Evolutionary conservation across 768 basidiomycete genomes (phyloP).

Genomic region (Amylocystis lapponica): DNA sequence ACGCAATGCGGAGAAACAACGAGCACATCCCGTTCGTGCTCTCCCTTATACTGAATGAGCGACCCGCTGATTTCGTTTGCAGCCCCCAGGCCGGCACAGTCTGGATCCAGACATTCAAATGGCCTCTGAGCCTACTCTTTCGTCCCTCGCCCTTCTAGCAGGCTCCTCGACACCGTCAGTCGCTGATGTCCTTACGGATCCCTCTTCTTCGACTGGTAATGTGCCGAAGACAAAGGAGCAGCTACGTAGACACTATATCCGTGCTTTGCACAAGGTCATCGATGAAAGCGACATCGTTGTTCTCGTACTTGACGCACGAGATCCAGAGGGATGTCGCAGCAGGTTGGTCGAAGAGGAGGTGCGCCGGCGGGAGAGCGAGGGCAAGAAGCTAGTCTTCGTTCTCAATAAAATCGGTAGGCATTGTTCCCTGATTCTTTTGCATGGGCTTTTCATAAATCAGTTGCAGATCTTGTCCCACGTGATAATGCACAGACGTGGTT

Average conservation of each 20-base stretch:
- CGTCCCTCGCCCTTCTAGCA: slow-evolving; percentile 51
- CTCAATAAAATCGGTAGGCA: slow-evolving; percentile 92
- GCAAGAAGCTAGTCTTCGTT: slow-evolving; percentile 90
- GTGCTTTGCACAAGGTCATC: slow-evolving; percentile 84
- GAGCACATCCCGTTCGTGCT: slow-evolving; percentile 4
- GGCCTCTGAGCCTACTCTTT: slow-evolving; percentile 69
- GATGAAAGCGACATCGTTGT: slow-evolving; percentile 90
- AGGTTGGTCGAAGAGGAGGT: slow-evolving; percentile 94
- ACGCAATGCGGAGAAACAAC: slow-evolving; percentile 44
- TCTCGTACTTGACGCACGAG: slow-evolving; percentile 87
- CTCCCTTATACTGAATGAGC: neutral
- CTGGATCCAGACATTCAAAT: slow-evolving; percentile 56
- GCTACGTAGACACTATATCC: slow-evolving; percentile 65
- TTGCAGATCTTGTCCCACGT: slow-evolving; percentile 79
- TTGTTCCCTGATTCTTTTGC: neutral
- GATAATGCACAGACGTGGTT: slow-evolving; percentile 89
- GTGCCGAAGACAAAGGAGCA: slow-evolving; percentile 60
- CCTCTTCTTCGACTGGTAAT: slow-evolving; percentile 26
- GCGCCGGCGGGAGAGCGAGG: slow-evolving; percentile 73
- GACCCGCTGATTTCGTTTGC: neutral
- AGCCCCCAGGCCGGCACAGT: slow-evolving; percentile 13
- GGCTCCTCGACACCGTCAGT: slow-evolving; percentile 23
- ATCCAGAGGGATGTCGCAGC: slow-evolving; percentile 92
- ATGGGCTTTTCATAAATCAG: neutral
- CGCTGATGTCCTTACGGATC: slow-evolving; percentile 17